Conservation (phyloP, 2,329 filamentous ascomycete species). For the Fusarium equiseti region DNA sequence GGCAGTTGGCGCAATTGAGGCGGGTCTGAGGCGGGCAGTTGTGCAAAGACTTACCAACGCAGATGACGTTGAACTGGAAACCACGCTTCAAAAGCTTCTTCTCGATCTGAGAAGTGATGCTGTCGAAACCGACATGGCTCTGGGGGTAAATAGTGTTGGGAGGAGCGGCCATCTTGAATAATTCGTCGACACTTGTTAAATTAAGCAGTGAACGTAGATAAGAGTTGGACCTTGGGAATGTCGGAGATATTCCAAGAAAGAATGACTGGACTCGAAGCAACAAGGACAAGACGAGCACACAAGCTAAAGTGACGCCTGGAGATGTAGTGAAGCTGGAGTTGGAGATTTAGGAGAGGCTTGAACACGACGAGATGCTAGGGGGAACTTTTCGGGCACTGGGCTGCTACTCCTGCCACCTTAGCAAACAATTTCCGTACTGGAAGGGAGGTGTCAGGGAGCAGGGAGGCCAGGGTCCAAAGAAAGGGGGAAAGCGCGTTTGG, state of each 20-base stretch:
- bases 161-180: constrained; percentile 67
- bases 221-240: constrained; percentile 46
- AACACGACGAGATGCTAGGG: constrained; percentile 48
- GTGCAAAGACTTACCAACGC: constrained; percentile 81
- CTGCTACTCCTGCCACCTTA: constrained; percentile 56
- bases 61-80: constrained; percentile 99
- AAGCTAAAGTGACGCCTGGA: constrained; percentile 44
- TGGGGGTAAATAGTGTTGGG: constrained; percentile 84
- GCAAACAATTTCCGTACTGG: constrained; percentile 62
- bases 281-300: constrained; percentile 39
- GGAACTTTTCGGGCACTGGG: constrained; percentile 57
- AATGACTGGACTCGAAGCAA: constrained; percentile 38
- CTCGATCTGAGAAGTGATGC: constrained; percentile 99
- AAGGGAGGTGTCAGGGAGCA: constrained; percentile 51
- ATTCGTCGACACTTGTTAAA: constrained; percentile 43
- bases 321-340: constrained; percentile 47
- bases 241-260: constrained; percentile 49
- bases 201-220: constrained; percentile 49
- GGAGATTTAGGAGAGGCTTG: constrained; percentile 47
- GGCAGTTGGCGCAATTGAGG: constrained; percentile 25
- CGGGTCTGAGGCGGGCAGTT: background rate
- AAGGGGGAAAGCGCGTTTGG: constrained; percentile 58
- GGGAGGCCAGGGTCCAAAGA: constrained; percentile 54
- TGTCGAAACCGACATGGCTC: constrained; percentile 99
- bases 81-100: constrained; percentile 99